phyloP scores from a whole-genome alignment of 306 rosid genomes.

The Quercus dentata region DNA sequence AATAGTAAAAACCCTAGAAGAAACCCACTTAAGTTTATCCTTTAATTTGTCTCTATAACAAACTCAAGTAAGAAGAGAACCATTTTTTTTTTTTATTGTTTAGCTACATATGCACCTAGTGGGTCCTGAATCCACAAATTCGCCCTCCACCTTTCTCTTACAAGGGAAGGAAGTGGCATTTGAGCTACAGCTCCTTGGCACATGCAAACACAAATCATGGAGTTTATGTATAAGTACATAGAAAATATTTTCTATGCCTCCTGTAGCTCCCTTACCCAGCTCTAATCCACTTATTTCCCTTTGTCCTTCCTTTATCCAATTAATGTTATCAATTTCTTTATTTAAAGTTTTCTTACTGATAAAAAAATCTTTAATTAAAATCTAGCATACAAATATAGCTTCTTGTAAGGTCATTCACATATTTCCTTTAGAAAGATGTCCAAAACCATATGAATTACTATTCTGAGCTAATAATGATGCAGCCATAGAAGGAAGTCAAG shows the following conservation, averaged over 20 bases:
- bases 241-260: not conserved
- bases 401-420: not conserved
- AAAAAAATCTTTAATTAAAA: not conserved
- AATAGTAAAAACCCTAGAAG: not conserved
- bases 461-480: not conserved
- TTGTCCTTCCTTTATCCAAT: not conserved
- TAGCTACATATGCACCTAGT: too few relatives aligned
- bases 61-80: not conserved
- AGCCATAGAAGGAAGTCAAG: too few relatives aligned
- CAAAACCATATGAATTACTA: not conserved
- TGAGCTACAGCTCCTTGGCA: too few relatives aligned
- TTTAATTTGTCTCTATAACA: not conserved
- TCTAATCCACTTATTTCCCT: not conserved
- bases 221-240: not conserved
- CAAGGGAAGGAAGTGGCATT: too few relatives aligned
- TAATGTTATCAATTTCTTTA: not conserved
- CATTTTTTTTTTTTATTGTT: not conserved
- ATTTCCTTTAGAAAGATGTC: not conserved
- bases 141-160: too few relatives aligned
- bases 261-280: constrained; percentile 1
- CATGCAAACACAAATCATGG: not conserved
- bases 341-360: not conserved
- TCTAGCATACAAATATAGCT: not conserved
- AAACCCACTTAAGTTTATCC: not conserved
- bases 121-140: too few relatives aligned